Evolutionary conservation across 2,329 filamentous ascomycete genomes (phyloP), one percentile per base, ranked within the genome.

Genomic region (Claviceps monticola): DNA sequence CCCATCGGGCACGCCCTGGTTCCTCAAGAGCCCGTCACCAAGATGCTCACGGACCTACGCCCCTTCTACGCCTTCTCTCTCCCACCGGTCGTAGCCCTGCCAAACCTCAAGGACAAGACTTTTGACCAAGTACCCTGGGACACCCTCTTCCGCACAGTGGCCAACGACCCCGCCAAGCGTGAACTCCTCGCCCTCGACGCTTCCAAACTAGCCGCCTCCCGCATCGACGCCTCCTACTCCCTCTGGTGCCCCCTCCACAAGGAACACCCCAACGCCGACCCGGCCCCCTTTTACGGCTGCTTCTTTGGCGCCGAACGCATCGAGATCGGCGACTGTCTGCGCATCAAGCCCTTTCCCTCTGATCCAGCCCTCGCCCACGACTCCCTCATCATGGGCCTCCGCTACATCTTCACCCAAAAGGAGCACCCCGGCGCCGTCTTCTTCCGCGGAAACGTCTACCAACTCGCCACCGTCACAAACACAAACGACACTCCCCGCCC

Each of bases 21-120:
- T 5, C 65, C 59, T 17, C 66, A 72, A 46, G 62, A 64, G 29
- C 62, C 65, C 19, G 65, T 73, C 5, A 56, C 60, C 37, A 74
- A 73, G 53, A 47, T 59, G 0, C 66, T 70, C 46, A 59, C 56
- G 4, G 71, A 74, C 17, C 66, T 76, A 57, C 68, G 74, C 2
- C 74, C 74, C 1, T 77, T 75, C 55, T 66, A 75, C 41, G 73
- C 74, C 11, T 77, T 75, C 53, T 75, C 71, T 11, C 73, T 77
- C 1, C 74, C 74, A 0, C 62, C 64, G 2, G 67, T 75, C 8
- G 60, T 29, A 29, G 29, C 61, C 11, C 58, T 72, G 9, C 57
- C 66, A 1, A 66, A 70, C 4, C 58, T 74, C 5, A 66, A 65
- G 51, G 65, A 67, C 17, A 66, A 67, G 46, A 55, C 62, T 1